phyloP scores from a whole-genome alignment of 768 basidiomycete species.

The Rhizopogon rudus region DNA sequence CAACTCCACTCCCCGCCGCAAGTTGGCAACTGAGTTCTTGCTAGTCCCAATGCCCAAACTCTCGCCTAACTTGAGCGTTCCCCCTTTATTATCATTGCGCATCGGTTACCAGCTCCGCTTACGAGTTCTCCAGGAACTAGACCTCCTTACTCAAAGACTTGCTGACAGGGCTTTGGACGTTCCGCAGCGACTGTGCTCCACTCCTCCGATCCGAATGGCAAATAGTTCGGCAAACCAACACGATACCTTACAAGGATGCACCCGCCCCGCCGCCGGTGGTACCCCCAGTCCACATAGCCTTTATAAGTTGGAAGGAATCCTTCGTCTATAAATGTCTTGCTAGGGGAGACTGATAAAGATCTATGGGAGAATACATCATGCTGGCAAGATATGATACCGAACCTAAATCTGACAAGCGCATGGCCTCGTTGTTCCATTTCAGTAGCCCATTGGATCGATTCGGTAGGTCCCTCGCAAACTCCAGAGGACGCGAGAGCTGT shows the following conservation, averaged over 20 bases:
- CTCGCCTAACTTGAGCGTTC: slow-evolving; percentile 26
- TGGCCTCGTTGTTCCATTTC: too few species aligned
- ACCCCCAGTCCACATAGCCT: slow-evolving; percentile 52
- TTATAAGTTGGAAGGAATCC: too few species aligned
- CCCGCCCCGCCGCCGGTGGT: slow-evolving; percentile 66
- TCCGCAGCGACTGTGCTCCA: slow-evolving; percentile 38
- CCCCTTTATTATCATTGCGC: slow-evolving; percentile 46
- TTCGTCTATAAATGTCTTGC: too few species aligned
- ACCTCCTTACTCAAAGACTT: slow-evolving; percentile 47
- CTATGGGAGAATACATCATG: too few species aligned
- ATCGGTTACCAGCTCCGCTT: slow-evolving; percentile 64
- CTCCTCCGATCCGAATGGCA: slow-evolving; percentile 41
- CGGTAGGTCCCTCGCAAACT: too few species aligned
- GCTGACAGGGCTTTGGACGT: slow-evolving; percentile 17
- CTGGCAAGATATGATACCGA: too few species aligned
- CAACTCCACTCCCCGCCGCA: neutral
- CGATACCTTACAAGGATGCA: slow-evolving; percentile 46
- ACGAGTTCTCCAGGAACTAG: slow-evolving; percentile 72
- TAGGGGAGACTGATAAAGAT: too few species aligned
- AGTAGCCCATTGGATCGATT: too few species aligned
- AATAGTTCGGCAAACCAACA: slow-evolving; percentile 38
- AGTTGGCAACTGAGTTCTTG: slow-evolving; percentile 4
- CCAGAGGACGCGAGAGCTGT: too few species aligned
- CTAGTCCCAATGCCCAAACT: slow-evolving; percentile 21
- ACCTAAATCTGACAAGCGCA: too few species aligned